These are phyloP conservation scores for Dioscorea cayenensis DNA, from an alignment of 116 monocot species.

Conservation along the genomic window DNA sequence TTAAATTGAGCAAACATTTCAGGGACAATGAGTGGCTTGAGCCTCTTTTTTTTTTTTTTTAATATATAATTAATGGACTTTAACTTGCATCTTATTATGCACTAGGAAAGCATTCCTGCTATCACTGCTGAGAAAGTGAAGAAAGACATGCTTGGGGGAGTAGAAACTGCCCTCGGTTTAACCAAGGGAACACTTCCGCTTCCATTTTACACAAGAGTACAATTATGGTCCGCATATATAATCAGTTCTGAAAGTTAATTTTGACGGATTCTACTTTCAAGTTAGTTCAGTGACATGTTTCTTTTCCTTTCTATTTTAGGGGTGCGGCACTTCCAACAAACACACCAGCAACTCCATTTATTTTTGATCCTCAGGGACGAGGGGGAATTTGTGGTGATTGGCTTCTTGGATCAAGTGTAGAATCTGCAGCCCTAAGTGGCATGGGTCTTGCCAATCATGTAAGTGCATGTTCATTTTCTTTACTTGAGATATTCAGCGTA, in stretches of 20 bases:
- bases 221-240: slow-evolving; percentile 51
- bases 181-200: slow-evolving; percentile 43
- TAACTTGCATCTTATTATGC: slow-evolving; percentile 2
- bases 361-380: slow-evolving; percentile 85
- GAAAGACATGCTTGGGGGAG: slow-evolving; percentile 77
- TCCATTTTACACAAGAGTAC: slow-evolving; percentile 78
- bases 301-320: slow-evolving; percentile 24
- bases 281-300: background rate
- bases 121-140: slow-evolving; percentile 76
- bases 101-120: slow-evolving; percentile 83
- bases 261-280: background rate
- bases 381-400: slow-evolving; percentile 99
- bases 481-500: background rate
- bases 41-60: background rate
- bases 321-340: slow-evolving; percentile 91
- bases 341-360: slow-evolving; percentile 61
- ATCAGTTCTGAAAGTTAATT: background rate
- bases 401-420: slow-evolving; percentile 86
- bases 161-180: slow-evolving; percentile 78
- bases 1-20: no score
- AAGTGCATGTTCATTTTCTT: slow-evolving; percentile 11
- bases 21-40: background rate
- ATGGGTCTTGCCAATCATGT: slow-evolving; percentile 83
- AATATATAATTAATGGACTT: background rate
- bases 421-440: slow-evolving; percentile 89